A percentile compares a stretch with the other conserved stretches of the same genome.
phyloP scores from a whole-genome alignment of 768 basidiomycete species.

The Suillus lakei region DNA sequence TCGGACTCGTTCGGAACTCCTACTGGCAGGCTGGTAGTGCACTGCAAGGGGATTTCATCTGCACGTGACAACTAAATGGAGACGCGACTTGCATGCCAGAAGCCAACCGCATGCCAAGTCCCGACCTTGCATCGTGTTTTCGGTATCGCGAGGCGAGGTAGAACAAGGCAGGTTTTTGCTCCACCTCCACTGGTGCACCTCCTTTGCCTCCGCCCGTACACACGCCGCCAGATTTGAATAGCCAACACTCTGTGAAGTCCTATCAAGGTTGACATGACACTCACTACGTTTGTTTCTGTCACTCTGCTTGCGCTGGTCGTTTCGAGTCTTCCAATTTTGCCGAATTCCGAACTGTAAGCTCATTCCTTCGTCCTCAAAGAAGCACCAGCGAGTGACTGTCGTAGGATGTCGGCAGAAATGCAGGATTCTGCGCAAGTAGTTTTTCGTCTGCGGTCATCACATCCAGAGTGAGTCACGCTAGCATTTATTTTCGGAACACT shows the following conservation, averaged over 20 bases:
- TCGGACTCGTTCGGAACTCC: no score
- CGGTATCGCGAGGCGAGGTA: background rate
- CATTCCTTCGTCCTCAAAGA: background rate
- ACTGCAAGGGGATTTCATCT: background rate
- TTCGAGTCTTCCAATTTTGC: slow-evolving; percentile 43
- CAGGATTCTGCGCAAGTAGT: background rate
- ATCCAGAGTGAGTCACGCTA: background rate
- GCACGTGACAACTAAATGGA: slow-evolving; percentile 7
- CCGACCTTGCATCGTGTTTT: background rate
- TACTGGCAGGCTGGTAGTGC: no score
- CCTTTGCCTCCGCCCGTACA: background rate
- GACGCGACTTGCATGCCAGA: background rate
- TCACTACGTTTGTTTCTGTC: slow-evolving; percentile 42
- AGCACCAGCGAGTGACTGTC: background rate
- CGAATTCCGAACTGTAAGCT: slow-evolving; percentile 35
- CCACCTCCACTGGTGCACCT: background rate
- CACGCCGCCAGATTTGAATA: background rate
- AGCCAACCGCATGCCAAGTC: background rate
- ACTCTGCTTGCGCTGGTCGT: slow-evolving; percentile 50
- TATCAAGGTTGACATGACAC: slow-evolving; percentile 34
- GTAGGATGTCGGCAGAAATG: background rate
- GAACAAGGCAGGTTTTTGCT: background rate
- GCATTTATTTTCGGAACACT: background rate
- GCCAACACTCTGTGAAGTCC: background rate
- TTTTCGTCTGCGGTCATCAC: background rate